A percentile compares a stretch with the other conserved stretches of the same genome.
phyloP scores from a whole-genome alignment of 148 eudicot species.

The Chenopodium quinoa region DNA sequence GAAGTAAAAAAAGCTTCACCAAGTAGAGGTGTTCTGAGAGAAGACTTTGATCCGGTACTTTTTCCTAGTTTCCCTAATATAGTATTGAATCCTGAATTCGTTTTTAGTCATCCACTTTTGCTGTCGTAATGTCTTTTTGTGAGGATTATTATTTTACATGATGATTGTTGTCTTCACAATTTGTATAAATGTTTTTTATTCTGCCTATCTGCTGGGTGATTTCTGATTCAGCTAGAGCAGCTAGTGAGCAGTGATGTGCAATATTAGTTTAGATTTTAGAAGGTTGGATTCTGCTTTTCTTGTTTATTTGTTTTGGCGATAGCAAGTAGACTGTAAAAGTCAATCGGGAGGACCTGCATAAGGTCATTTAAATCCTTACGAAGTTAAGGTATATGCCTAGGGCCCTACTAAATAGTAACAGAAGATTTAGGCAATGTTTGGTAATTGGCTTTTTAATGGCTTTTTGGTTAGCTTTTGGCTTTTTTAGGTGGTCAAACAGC shows the following conservation, averaged over 20 bases:
- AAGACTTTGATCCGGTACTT: slow-evolving; percentile 84
- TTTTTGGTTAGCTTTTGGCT: no score
- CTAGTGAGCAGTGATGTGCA: neutral
- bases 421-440: neutral
- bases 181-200: neutral
- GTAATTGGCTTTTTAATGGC: no score
- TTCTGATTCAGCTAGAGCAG: neutral
- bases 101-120: neutral
- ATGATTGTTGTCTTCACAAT: neutral
- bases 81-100: neutral
- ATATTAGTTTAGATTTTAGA: neutral
- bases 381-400: neutral
- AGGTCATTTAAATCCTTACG: neutral
- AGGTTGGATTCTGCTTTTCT: neutral
- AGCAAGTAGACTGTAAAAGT: neutral
- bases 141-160: neutral
- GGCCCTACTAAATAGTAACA: neutral
- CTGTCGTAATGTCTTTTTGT: neutral
- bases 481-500: no score
- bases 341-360: neutral
- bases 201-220: neutral
- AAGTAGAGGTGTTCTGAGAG: slow-evolving; percentile 86
- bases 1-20: slow-evolving; percentile 99
- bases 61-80: neutral
- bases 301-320: neutral